Evolutionary conservation across 148 eudicot genomes (phyloP).

Genomic region (Gaultheria prostrata): DNA sequence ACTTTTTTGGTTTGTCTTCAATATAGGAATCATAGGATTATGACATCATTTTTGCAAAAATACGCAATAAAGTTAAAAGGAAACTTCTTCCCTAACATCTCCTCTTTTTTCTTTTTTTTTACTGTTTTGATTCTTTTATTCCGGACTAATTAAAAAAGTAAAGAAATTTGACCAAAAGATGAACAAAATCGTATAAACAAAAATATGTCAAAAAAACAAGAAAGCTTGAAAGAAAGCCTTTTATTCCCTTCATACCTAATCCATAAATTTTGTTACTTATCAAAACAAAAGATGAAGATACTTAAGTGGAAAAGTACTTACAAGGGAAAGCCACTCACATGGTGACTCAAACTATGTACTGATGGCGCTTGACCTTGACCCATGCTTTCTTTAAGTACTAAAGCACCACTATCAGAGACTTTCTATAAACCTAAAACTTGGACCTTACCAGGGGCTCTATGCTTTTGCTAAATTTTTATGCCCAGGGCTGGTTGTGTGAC

Average conservation of each 20-base stretch:
- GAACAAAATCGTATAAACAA: not conserved
- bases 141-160: not conserved
- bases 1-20: not conserved
- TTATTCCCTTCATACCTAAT: not conserved
- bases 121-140: not conserved
- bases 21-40: not conserved
- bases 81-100: not conserved
- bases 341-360: not conserved
- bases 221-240: not conserved
- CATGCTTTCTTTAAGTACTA: not conserved
- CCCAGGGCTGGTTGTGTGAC: not conserved
- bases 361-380: not conserved
- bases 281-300: not conserved
- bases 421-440: not conserved
- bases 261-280: no score
- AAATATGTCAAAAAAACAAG: not conserved
- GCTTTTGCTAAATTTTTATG: not conserved
- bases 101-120: not conserved
- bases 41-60: not conserved
- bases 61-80: not conserved
- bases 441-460: not conserved
- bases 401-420: not conserved
- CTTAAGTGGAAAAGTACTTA: not conserved
- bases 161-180: no score
- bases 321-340: not conserved